Percentiles rank a stretch among this genome's conserved stretches.
These are phyloP conservation scores for Pestalotiopsis sp. DNA, from an alignment of 2,329 filamentous ascomycete species.

Conservation along the genomic window DNA sequence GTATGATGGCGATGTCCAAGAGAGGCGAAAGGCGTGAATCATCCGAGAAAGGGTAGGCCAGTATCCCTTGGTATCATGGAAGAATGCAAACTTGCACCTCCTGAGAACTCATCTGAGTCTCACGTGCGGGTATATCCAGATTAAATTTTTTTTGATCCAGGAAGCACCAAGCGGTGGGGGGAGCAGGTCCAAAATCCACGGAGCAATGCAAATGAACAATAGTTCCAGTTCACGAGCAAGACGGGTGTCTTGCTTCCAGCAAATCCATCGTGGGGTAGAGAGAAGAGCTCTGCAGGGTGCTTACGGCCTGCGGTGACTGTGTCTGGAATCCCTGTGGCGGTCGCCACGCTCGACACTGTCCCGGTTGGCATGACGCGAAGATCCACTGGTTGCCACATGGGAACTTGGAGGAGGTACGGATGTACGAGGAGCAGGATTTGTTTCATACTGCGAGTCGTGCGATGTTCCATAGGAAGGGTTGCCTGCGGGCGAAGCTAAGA, in stretches of 20 bases:
- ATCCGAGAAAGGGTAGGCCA: slow-evolving; percentile 10
- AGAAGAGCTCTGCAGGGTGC: slow-evolving; percentile 13
- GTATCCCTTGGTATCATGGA: slow-evolving; percentile 24
- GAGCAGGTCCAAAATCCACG: slow-evolving; percentile 28
- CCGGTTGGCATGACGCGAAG: slow-evolving; percentile 25
- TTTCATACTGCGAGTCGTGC: slow-evolving; percentile 56
- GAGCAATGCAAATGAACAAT: slow-evolving; percentile 31
- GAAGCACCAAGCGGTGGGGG: slow-evolving; percentile 23
- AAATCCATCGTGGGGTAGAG: slow-evolving; percentile 13
- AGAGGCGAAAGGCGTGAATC: slow-evolving; percentile 8
- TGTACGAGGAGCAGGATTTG: slow-evolving; percentile 38
- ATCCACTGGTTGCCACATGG: slow-evolving; percentile 32
- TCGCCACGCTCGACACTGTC: slow-evolving; percentile 26
- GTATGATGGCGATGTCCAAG: slow-evolving; percentile 19
- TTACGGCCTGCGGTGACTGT: slow-evolving; percentile 31
- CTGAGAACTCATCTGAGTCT: slow-evolving; percentile 27
- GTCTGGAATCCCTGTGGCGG: slow-evolving; percentile 30
- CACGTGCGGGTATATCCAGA: slow-evolving; percentile 33
- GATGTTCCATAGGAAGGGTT: slow-evolving; percentile 40
- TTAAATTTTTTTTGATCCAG: slow-evolving; percentile 27
- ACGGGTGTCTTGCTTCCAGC: slow-evolving; percentile 18
- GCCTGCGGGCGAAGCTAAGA: slow-evolving; percentile 56
- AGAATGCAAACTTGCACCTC: slow-evolving; percentile 37
- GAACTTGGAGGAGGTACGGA: slow-evolving; percentile 28
- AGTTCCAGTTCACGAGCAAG: slow-evolving; percentile 27